A percentile compares a stretch with the other conserved stretches of the same genome.
Conservation (phyloP, 2,329 filamentous ascomycete genomes). For the Colletotrichum scovillei region DNA sequence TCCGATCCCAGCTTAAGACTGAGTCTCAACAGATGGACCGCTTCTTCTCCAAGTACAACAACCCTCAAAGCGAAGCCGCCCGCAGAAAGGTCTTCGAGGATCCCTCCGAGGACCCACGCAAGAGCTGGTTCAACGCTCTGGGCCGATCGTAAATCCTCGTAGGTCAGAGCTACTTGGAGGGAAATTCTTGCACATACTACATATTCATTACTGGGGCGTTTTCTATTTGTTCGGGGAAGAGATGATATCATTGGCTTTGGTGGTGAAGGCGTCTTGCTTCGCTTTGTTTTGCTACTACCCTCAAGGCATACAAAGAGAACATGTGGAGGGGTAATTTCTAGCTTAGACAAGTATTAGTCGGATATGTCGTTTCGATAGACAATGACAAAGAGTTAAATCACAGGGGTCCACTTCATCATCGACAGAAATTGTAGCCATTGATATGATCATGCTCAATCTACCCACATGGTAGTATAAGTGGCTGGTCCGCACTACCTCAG, state of each 20-base stretch:
- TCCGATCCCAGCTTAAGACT: conserved; percentile 45
- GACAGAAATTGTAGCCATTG: too few relatives aligned
- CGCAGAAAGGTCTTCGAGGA: conserved; percentile 47
- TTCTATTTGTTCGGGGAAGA: background rate
- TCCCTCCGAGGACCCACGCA: conserved; percentile 45
- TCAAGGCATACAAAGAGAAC: background rate
- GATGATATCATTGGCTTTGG: background rate
- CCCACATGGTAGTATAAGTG: too few relatives aligned
- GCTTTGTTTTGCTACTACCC: background rate
- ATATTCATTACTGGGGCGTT: conserved; percentile 4
- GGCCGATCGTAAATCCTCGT: conserved; percentile 41
- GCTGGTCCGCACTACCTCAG: too few relatives aligned
- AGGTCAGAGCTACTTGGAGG: background rate
- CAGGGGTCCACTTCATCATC: too few relatives aligned
- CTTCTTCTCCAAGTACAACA: conserved; percentile 52
- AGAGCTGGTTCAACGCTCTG: conserved; percentile 48
- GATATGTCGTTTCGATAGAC: background rate
- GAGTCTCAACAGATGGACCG: conserved; percentile 50
- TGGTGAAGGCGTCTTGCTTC: conserved; percentile 1
- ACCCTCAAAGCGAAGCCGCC: conserved; percentile 48
- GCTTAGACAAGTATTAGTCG: background rate
- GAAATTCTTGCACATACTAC: background rate
- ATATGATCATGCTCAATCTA: too few relatives aligned
- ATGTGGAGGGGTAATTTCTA: background rate
- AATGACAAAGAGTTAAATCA: background rate